These are phyloP conservation scores for Hanseniaspora vineae DNA, from an alignment of 805 yeast genomes.

Conservation along the genomic window DNA sequence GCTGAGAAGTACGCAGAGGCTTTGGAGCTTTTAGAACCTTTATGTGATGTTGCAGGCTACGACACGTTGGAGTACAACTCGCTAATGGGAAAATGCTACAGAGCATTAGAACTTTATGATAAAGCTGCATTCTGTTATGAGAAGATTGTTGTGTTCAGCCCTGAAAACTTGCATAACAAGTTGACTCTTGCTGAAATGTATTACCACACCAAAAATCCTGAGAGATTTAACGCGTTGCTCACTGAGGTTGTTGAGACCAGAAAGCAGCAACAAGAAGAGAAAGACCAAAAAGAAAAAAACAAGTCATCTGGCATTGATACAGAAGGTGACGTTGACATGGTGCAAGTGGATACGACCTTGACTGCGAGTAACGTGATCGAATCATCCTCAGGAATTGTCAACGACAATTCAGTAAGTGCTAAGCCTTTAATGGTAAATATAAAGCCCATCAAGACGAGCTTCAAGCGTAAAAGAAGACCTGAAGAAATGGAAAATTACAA, in stretches of 20 bases:
- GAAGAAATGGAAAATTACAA: constrained; percentile 26
- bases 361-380: neutral
- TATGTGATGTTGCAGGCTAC: constrained; percentile 42
- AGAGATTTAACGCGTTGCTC: constrained; percentile 40
- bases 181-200: constrained; percentile 73
- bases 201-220: constrained; percentile 49
- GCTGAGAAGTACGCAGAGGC: constrained; percentile 69
- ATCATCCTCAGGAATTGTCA: constrained; percentile 8
- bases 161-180: constrained; percentile 57
- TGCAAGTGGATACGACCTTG: neutral
- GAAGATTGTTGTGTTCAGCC: constrained; percentile 40
- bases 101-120: constrained; percentile 56
- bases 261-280: constrained; percentile 15
- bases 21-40: constrained; percentile 44
- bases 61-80: constrained; percentile 32
- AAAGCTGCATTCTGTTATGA: constrained; percentile 51
- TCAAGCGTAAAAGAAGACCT: constrained; percentile 16
- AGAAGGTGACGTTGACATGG: neutral
- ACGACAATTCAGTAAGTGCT: constrained; percentile 6
- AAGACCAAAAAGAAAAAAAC: constrained; percentile 6
- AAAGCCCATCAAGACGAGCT: constrained; percentile 9
- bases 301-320: neutral
- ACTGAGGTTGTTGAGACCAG: constrained; percentile 39
- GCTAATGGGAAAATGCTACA: constrained; percentile 64
- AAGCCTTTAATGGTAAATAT: constrained; percentile 9